These are phyloP conservation scores for Stemphylium beticola DNA, from an alignment of 2,329 filamentous ascomycete genomes.

Conservation along the genomic window DNA sequence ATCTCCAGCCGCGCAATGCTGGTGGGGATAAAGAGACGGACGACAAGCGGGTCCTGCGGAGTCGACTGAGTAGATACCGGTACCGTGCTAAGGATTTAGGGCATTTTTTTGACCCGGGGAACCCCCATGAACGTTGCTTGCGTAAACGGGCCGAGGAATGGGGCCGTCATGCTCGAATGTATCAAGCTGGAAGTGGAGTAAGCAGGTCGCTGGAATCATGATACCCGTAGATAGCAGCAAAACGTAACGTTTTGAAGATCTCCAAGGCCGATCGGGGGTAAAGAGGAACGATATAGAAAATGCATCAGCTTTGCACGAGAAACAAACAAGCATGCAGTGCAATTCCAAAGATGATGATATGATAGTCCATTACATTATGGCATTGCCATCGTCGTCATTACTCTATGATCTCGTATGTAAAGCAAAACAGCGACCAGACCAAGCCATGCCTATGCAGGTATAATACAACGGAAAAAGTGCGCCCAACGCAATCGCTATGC, in stretches of 20 bases:
- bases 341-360: neutral
- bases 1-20: neutral
- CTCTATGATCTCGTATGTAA: conserved; percentile 2
- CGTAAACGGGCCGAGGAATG: too few relatives aligned
- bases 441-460: neutral
- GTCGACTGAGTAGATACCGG: neutral
- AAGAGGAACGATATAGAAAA: neutral
- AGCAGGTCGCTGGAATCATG: neutral
- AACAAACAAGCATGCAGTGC: too few relatives aligned
- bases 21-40: neutral
- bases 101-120: too few relatives aligned
- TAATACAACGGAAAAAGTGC: neutral
- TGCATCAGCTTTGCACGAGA: neutral
- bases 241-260: too few relatives aligned
- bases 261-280: too few relatives aligned
- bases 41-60: neutral
- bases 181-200: neutral
- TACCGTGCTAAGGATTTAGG: neutral
- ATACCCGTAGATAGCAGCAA: neutral
- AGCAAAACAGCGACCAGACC: neutral
- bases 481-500: conserved; percentile 11
- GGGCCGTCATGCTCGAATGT: too few relatives aligned
- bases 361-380: conserved; percentile 4
- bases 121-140: too few relatives aligned
- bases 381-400: conserved; percentile 7